Conservation (phyloP, 352 stramenopile species). For the Pythium volutum region DNA sequence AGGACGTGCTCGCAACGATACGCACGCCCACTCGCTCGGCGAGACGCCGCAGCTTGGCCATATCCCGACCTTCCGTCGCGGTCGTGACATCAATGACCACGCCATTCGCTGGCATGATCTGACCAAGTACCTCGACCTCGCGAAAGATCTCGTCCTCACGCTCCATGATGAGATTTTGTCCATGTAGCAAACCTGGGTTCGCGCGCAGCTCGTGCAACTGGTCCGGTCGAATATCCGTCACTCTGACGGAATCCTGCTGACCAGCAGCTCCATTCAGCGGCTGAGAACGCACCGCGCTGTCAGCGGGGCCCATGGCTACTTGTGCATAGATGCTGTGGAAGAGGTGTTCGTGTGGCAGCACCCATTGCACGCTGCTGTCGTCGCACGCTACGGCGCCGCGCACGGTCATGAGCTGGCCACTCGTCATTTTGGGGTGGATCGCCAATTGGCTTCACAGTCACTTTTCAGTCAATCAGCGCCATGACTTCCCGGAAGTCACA, state of each 20-base stretch:
- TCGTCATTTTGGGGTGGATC: background rate
- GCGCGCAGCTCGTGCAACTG: conserved; percentile 54
- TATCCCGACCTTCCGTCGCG: conserved; percentile 44
- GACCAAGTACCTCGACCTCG: conserved; percentile 45
- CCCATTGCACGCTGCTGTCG: conserved; percentile 29
- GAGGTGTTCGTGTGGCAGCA: conserved; percentile 60
- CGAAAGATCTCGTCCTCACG: conserved; percentile 78
- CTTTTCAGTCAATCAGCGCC: conserved; percentile 7
- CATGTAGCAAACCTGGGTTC: conserved; percentile 31
- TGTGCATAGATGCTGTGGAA: conserved; percentile 41
- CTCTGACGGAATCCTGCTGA: background rate
- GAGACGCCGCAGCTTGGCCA: conserved; percentile 17
- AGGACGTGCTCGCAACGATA: conserved; percentile 55
- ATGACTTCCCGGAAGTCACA: conserved; percentile 1
- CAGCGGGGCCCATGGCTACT: background rate
- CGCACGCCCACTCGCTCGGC: conserved; percentile 41
- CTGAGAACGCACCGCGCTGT: background rate
- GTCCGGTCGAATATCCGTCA: conserved; percentile 36
- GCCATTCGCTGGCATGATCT: conserved; percentile 4
- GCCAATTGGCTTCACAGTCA: background rate
- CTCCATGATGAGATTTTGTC: conserved; percentile 52
- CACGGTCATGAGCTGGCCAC: conserved; percentile 30
- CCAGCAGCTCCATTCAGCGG: background rate
- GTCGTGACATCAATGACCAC: conserved; percentile 58
- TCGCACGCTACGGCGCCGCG: conserved; percentile 36